These are phyloP conservation scores for Paraphysoderma sedebokerense DNA, from an alignment of 371 early-diverging fungal species.

Conservation along the genomic window DNA sequence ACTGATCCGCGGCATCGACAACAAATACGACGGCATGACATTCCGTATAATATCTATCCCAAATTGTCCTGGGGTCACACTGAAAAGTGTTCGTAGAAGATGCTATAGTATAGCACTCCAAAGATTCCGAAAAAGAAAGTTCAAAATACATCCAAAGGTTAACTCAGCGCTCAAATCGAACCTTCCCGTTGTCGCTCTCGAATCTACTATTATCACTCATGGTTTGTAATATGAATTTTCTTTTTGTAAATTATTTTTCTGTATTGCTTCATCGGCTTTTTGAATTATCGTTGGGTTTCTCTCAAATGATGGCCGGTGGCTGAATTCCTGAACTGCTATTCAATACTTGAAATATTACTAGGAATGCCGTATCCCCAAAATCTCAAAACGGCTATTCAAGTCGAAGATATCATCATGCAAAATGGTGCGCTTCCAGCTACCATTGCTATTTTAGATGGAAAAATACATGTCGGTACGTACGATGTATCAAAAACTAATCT, in stretches of 20 bases:
- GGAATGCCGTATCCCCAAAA: slow-evolving; percentile 91
- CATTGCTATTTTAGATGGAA: slow-evolving; percentile 71
- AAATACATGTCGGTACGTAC: slow-evolving; percentile 48
- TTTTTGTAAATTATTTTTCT: slow-evolving; percentile 1
- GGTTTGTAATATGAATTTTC: no score
- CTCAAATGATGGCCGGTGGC: no score
- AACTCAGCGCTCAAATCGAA: not conserved
- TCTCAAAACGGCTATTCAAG: slow-evolving; percentile 55
- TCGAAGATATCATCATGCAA: slow-evolving; percentile 52
- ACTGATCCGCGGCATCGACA: slow-evolving; percentile 64
- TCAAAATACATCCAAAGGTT: no score
- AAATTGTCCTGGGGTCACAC: no score
- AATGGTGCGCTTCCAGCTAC: slow-evolving; percentile 74
- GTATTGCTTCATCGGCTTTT: not conserved
- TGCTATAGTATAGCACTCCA: no score
- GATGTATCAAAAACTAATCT: no score
- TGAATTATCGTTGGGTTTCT: not conserved
- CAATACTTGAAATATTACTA: no score
- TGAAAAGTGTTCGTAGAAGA: no score
- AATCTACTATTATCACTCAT: slow-evolving; percentile 85
- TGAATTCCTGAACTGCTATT: no score
- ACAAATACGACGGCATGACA: slow-evolving; percentile 88
- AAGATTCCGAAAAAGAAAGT: no score
- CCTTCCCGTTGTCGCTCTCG: slow-evolving; percentile 75
- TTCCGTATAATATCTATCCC: slow-evolving; percentile 87